Conservation (phyloP, 2,329 filamentous ascomycete genomes). For the Podosphaera fusca region DNA sequence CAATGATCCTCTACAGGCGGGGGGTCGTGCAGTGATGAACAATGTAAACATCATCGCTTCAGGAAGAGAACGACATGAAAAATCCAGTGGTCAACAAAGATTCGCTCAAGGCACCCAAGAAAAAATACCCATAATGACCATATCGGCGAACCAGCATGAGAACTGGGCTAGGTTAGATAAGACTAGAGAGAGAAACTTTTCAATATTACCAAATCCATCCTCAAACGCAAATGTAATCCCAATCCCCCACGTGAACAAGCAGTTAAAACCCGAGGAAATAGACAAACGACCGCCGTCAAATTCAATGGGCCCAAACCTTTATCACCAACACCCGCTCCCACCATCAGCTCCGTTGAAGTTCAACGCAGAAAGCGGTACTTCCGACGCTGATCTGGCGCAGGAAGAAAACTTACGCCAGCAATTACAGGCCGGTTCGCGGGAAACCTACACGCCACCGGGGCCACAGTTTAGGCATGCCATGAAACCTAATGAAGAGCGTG, state of each 20-base stretch:
- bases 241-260: not conserved
- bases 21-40: not conserved
- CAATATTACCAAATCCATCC: slow-evolving; percentile 6
- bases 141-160: slow-evolving; percentile 11
- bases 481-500: slow-evolving; percentile 9
- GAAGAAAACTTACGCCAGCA: slow-evolving; percentile 24
- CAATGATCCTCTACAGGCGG: slow-evolving; percentile 6
- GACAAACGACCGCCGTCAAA: slow-evolving; percentile 48
- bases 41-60: slow-evolving; percentile 5
- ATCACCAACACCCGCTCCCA: slow-evolving; percentile 15
- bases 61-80: slow-evolving; percentile 14
- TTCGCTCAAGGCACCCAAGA: slow-evolving; percentile 15
- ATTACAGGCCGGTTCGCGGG: slow-evolving; percentile 20
- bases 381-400: slow-evolving; percentile 16
- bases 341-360: slow-evolving; percentile 15
- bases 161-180: slow-evolving; percentile 12
- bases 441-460: slow-evolving; percentile 8
- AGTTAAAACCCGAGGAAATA: slow-evolving; percentile 18
- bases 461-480: slow-evolving; percentile 11
- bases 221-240: not conserved
- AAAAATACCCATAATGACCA: slow-evolving; percentile 15
- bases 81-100: slow-evolving; percentile 13
- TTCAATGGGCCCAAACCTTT: slow-evolving; percentile 16
- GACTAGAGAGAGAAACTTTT: slow-evolving; percentile 10
- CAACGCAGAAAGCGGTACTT: slow-evolving; percentile 10